These are phyloP conservation scores for Lepiota brunneoincarnata DNA, from an alignment of 768 basidiomycete genomes.

Conservation along the genomic window DNA sequence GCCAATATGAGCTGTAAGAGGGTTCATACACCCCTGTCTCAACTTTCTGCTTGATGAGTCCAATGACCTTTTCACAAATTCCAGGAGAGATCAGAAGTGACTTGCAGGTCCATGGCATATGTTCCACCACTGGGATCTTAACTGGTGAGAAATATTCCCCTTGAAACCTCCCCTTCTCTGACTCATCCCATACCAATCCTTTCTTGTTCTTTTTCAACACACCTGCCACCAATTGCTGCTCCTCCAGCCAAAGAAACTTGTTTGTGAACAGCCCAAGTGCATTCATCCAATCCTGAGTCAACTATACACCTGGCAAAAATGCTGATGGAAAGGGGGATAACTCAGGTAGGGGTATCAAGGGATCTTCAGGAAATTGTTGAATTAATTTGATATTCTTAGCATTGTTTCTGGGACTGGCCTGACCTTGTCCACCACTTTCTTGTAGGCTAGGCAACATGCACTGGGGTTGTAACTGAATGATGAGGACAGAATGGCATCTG, in stretches of 20 bases:
- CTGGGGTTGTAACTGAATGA: neutral
- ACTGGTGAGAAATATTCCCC: slow-evolving; percentile 23
- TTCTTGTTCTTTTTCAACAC: neutral
- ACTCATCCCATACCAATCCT: slow-evolving; percentile 13
- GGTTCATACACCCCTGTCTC: slow-evolving; percentile 34
- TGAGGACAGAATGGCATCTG: neutral
- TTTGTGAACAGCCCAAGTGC: neutral
- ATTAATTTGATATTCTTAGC: neutral
- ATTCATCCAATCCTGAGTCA: neutral
- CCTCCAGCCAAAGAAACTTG: neutral
- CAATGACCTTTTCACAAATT: slow-evolving; percentile 25
- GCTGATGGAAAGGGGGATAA: neutral
- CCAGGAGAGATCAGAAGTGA: slow-evolving; percentile 36
- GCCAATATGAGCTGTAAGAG: slow-evolving; percentile 31
- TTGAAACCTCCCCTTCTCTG: slow-evolving; percentile 13
- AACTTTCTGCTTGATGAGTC: slow-evolving; percentile 29
- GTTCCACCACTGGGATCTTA: slow-evolving; percentile 28
- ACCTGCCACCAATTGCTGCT: neutral
- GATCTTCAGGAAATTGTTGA: neutral
- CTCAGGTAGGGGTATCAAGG: neutral
- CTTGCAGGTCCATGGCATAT: slow-evolving; percentile 36
- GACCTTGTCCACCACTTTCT: slow-evolving; percentile 8
- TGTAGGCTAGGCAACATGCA: slow-evolving; percentile 2
- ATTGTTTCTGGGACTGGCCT: slow-evolving; percentile 2
- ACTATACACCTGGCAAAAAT: slow-evolving; percentile 1